Base-by-base conservation (phyloP, 108 stramenopile genomes). In the Cyclotella sp. region DNA sequence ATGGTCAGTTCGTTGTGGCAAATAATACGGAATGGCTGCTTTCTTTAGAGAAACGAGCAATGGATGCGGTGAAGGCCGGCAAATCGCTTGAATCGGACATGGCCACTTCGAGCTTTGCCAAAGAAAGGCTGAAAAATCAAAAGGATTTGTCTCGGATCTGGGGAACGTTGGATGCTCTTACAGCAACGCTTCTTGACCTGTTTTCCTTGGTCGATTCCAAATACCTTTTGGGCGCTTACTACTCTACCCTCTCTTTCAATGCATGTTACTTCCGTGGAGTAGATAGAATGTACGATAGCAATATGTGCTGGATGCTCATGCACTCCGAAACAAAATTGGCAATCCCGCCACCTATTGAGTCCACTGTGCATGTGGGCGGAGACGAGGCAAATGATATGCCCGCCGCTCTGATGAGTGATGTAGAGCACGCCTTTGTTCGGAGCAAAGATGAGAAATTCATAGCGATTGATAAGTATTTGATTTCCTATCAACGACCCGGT, bases 291-390 rank as follows among this genome's bases (percentile, higher is more conserved):
- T 75, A 82, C 51, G 81, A 82, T 66, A 75, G 73, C 18, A 82
- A 82, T 41, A 82, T 82, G 81, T 82, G 81, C 40, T 82, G 81
- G 81, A 71, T 82, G 70, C 55, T 82, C 14, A 82, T 82, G 81
- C 81, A 82, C 26, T 68, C 74, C 11, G 68, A 58, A 26, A 75
- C 67, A 21, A 43, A 75, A 59, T 19, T 43, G 46, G 74, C 81
- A 43, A 66, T 63, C 10, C 60, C 44, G 42, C 74, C 81, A 47
- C 81, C 81, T 39, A 11, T 54, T 27, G 69, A 71, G 24, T 52
- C 75, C 10, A 51, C 68, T 28, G 70, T 44, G 12, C 69, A 82
- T 28, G n/a, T 75, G 0, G 59, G 70, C 27, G 58, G 54, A 13
- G 58, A 60, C 12, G 21, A 71, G n/a, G 34, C 42, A 26, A 63